Evolutionary conservation across 2,329 filamentous ascomycete genomes (phyloP), one percentile per base, ranked within the genome.

Genomic region (Penicillium rolfsii): DNA sequence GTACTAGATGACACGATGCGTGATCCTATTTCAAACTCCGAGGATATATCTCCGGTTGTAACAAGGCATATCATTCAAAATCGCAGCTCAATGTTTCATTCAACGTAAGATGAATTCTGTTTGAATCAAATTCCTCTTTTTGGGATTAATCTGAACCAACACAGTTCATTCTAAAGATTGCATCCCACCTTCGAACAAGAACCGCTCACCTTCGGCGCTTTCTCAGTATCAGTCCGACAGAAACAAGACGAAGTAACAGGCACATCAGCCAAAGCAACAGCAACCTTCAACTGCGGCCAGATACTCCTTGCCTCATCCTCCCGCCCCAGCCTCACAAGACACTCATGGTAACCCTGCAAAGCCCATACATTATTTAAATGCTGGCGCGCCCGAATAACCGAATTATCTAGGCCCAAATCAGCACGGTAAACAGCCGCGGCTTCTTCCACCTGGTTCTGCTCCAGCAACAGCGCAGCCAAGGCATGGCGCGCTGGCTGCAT

Each of bases 331-430:
- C 78, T 84, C 3, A 81, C 64, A 52, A 92, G 71, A 70, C 90
- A 91, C 75, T 93, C 90, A 64, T 91, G 83, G 64, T 87, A 89
- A 0, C 90, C 90, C 67, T 91, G 88, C 62, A 93, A 73, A 4
- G 89, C 84, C 90, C 90, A 93, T 0, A 93, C 85, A 64, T 93
- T 93, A 52, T 88, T 88, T 6, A 84, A 87, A 73, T 92, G 90
- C 63, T 85, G 84, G 53, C 86, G 79, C 0, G 88, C 84, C 22
- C 90, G 80, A 0, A 89, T 87, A 2, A 91, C 73, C 0, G 81
- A 83, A n/a, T 81, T 78, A 58, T 84, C 81, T 14, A 88, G 68
- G 0, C 88, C 88, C 14, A 90, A 72, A 67, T 90, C 87, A 0
- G 85, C 86, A 22, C 75, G 77, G 64, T 90, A 91, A 1, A 87